A percentile compares a stretch with the other conserved stretches of the same genome.
phyloP scores from a whole-genome alignment of 2,329 filamentous ascomycete genomes.

The Alternaria rosae region DNA sequence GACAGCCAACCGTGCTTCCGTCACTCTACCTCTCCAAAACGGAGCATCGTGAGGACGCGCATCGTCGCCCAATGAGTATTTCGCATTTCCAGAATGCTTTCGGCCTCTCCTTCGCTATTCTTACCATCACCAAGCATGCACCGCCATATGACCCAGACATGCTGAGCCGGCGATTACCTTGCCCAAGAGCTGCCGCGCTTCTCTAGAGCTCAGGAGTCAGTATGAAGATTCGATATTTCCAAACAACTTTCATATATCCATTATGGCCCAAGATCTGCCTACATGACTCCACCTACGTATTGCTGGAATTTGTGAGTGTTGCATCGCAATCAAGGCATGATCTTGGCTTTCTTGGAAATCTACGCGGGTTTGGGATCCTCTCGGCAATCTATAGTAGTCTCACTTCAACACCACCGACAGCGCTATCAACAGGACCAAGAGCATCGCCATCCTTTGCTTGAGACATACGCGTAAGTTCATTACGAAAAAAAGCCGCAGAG shows the following conservation, averaged over 20 bases:
- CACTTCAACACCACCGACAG: not conserved
- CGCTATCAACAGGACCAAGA: not conserved
- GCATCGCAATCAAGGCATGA: constrained; percentile 14
- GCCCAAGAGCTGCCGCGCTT: not conserved
- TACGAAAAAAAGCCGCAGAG: not conserved
- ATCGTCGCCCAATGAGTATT: not conserved
- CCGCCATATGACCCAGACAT: not conserved
- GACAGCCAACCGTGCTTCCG: constrained; percentile 12
- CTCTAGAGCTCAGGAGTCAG: not conserved
- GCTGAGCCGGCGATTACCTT: not conserved
- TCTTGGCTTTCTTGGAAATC: constrained; percentile 12
- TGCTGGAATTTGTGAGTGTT: constrained; percentile 6
- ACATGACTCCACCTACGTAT: constrained; percentile 7
- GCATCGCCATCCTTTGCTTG: not conserved
- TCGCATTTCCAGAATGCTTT: not conserved
- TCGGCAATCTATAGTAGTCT: constrained; percentile 7
- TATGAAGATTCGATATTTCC: not conserved
- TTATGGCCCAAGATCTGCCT: not conserved
- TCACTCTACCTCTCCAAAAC: constrained; percentile 8
- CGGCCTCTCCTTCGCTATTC: not conserved
- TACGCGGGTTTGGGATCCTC: not conserved
- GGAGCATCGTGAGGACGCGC: not conserved
- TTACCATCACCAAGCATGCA: not conserved
- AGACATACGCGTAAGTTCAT: not conserved
- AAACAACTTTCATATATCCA: not conserved